Evolutionary conservation across 805 yeast species (phyloP).

Genomic region (Hanseniaspora taiwanica): DNA sequence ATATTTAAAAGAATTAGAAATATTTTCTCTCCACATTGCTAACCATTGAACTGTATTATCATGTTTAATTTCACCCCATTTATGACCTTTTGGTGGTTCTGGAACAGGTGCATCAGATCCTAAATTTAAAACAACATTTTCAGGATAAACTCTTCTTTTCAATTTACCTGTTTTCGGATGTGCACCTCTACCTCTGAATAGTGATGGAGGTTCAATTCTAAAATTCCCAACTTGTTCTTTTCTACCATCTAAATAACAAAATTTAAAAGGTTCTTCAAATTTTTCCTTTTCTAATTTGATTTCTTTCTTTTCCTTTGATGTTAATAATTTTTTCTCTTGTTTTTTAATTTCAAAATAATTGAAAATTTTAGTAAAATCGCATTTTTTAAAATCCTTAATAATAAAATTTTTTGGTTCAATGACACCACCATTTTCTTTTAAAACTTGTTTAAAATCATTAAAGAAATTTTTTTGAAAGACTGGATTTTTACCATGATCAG

Average conservation of each 20-base stretch:
- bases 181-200: slow-evolving; percentile 92
- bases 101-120: slow-evolving; percentile 66
- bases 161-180: slow-evolving; percentile 93
- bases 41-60: slow-evolving; percentile 91
- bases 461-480: slow-evolving; percentile 81
- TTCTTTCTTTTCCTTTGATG: slow-evolving; percentile 63
- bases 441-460: slow-evolving; percentile 54
- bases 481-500: slow-evolving; percentile 82
- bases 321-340: slow-evolving; percentile 56
- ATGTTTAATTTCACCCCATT: slow-evolving; percentile 82
- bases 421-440: slow-evolving; percentile 60
- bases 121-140: slow-evolving; percentile 74
- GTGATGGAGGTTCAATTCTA: slow-evolving; percentile 90
- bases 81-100: slow-evolving; percentile 71
- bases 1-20: slow-evolving; percentile 70
- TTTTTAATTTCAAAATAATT: slow-evolving; percentile 56
- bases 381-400: slow-evolving; percentile 45
- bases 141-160: slow-evolving; percentile 78
- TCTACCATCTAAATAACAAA: slow-evolving; percentile 73
- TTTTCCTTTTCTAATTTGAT: slow-evolving; percentile 61
- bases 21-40: slow-evolving; percentile 95
- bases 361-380: slow-evolving; percentile 69
- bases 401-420: slow-evolving; percentile 23
- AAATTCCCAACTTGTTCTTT: slow-evolving; percentile 89
- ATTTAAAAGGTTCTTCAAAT: slow-evolving; percentile 68